These are phyloP conservation scores for Aquanectria penicillioides DNA, from an alignment of 2,329 filamentous ascomycete species.

Conservation along the genomic window DNA sequence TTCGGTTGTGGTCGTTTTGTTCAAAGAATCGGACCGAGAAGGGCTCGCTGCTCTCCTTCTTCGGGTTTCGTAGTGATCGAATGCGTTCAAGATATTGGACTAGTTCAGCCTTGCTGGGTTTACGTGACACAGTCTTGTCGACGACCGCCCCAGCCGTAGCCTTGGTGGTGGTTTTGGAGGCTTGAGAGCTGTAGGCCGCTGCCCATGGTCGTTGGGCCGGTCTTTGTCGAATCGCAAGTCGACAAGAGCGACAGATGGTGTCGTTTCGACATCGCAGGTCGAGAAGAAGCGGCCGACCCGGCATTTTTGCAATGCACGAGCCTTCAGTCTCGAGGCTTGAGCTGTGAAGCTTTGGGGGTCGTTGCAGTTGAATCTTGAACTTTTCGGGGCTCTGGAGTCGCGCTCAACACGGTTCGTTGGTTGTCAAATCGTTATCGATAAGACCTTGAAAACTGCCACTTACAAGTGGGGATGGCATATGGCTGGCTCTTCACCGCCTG, in stretches of 20 bases:
- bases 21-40: conserved; percentile 60
- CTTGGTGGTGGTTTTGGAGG: conserved; percentile 36
- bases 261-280: conserved; percentile 49
- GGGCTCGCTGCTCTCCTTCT: conserved; percentile 26
- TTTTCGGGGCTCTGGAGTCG: conserved; percentile 29
- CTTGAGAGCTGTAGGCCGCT: conserved; percentile 47
- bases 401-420: conserved; percentile 8
- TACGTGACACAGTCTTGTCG: conserved; percentile 33
- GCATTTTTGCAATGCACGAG: conserved; percentile 41
- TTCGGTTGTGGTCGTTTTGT: conserved; percentile 51
- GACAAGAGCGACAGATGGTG: conserved; percentile 52
- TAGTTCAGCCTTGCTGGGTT: conserved; percentile 41
- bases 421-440: conserved; percentile 46
- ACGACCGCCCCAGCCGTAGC: no score
- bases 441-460: conserved; percentile 30
- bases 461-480: not conserved
- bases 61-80: conserved; percentile 35
- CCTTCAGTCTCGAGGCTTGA: not conserved
- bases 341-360: conserved; percentile 11
- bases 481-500: conserved; percentile 43
- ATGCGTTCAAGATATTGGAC: conserved; percentile 43
- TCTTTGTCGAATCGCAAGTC: conserved; percentile 43
- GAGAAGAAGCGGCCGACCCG: conserved; percentile 48
- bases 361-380: conserved; percentile 30
- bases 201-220: conserved; percentile 39